phyloP scores from a whole-genome alignment of 345 rosid species.

The Psidium friedrichsthalianum region DNA sequence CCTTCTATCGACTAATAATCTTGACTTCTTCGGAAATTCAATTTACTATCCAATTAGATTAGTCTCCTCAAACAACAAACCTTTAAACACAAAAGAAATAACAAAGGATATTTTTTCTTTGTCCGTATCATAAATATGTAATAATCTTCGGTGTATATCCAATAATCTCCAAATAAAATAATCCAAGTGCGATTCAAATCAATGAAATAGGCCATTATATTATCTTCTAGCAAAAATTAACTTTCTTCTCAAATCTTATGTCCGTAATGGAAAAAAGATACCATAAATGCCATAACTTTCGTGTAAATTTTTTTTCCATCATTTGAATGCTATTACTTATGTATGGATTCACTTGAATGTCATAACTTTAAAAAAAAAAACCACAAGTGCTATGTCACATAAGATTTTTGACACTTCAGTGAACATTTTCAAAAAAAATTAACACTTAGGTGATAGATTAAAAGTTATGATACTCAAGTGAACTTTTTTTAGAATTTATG shows the following conservation, averaged over 20 bases:
- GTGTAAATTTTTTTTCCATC: too few species aligned
- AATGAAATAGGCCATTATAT: neutral
- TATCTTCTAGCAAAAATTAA: neutral
- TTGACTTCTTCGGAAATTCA: neutral
- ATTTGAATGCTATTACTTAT: too few species aligned
- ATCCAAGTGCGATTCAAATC: neutral
- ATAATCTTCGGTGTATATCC: neutral
- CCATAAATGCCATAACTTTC: too few species aligned
- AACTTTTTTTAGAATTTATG: too few species aligned
- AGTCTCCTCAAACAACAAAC: neutral
- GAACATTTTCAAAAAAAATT: too few species aligned
- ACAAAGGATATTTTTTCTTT: neutral
- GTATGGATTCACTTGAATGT: too few species aligned
- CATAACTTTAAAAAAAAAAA: too few species aligned
- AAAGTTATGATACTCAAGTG: too few species aligned
- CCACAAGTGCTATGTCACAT: too few species aligned
- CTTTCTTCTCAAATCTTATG: neutral
- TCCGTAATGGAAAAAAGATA: neutral
- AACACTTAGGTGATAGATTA: too few species aligned
- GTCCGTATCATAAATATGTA: neutral
- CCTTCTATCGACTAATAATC: neutral
- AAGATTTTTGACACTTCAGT: too few species aligned
- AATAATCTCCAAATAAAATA: neutral
- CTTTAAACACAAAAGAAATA: neutral
- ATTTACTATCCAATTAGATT: neutral